These are phyloP conservation scores for Nidula microcarpa DNA, from an alignment of 768 basidiomycete genomes.

Conservation along the genomic window DNA sequence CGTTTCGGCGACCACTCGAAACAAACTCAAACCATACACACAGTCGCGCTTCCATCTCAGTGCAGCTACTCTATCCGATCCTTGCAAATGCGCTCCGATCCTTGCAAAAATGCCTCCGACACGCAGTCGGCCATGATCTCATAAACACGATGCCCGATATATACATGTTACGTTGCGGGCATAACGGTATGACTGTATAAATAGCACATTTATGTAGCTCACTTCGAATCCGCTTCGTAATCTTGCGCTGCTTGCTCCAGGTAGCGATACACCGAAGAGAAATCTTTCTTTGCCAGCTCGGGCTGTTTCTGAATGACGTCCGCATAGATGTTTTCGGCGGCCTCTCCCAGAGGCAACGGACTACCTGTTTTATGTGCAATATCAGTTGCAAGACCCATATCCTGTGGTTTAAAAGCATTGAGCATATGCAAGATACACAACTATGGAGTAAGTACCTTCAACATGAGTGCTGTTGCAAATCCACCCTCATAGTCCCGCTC, in stretches of 20 bases:
- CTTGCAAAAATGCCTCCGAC: too few relatives aligned
- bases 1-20: too few relatives aligned
- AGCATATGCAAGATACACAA: conserved; percentile 1
- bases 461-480: conserved; percentile 79
- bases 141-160: too few relatives aligned
- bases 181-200: too few relatives aligned
- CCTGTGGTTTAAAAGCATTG: conserved; percentile 38
- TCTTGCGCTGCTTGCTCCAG: conserved; percentile 30
- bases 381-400: conserved; percentile 77
- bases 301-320: conserved; percentile 49
- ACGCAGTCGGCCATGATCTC: too few relatives aligned
- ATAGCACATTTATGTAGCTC: too few relatives aligned
- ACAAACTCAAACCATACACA: too few relatives aligned
- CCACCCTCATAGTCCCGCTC: conserved; percentile 83
- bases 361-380: conserved; percentile 48
- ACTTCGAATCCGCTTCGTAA: not conserved
- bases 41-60: too few relatives aligned
- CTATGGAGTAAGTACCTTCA: conserved; percentile 51
- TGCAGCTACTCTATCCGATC: too few relatives aligned
- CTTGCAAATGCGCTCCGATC: too few relatives aligned
- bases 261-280: conserved; percentile 76
- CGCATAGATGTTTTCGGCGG: conserved; percentile 62
- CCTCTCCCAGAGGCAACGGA: conserved; percentile 62
- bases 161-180: too few relatives aligned
- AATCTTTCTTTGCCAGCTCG: conserved; percentile 68